Conservation (phyloP, 306 rosid genomes). For the Rubus parviflorus region DNA sequence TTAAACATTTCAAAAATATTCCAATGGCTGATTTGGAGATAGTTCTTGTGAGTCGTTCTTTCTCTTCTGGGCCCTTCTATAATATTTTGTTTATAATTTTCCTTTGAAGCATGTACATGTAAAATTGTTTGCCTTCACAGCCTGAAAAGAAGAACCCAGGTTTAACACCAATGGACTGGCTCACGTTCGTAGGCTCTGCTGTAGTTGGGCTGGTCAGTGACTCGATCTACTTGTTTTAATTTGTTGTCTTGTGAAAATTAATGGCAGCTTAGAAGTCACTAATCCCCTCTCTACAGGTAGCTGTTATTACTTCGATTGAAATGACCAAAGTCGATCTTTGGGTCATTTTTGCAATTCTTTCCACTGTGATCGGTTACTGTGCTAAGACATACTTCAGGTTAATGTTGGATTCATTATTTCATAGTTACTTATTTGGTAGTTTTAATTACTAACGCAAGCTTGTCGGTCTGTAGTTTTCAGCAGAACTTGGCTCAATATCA, state of each 20-base stretch:
- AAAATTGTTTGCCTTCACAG: constrained; percentile 42
- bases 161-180: constrained; percentile 99
- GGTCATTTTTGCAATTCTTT: constrained; percentile 79
- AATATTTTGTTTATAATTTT: not conserved
- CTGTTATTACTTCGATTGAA: constrained; percentile 78
- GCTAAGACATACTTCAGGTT: constrained; percentile 96
- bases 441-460: constrained; percentile 14
- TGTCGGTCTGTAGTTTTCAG: constrained; percentile 62
- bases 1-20: constrained; percentile 85
- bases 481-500: constrained; percentile 82
- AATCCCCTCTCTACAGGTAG: constrained; percentile 56
- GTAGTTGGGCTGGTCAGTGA: constrained; percentile 85
- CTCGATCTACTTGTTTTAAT: not conserved
- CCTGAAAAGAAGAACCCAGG: constrained; percentile 98
- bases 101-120: constrained; percentile 14
- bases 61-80: not conserved
- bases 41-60: constrained; percentile 72
- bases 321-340: constrained; percentile 80
- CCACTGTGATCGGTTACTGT: constrained; percentile 80
- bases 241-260: constrained; percentile 24
- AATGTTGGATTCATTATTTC: constrained; percentile 2
- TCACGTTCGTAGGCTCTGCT: constrained; percentile 82
- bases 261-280: not conserved
- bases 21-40: constrained; percentile 99
- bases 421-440: not conserved